A percentile compares a stretch with the other conserved stretches of the same genome.
These are phyloP conservation scores for Chlorella sorokiniana DNA, from an alignment of 139 green algal species.

Conservation along the genomic window DNA sequence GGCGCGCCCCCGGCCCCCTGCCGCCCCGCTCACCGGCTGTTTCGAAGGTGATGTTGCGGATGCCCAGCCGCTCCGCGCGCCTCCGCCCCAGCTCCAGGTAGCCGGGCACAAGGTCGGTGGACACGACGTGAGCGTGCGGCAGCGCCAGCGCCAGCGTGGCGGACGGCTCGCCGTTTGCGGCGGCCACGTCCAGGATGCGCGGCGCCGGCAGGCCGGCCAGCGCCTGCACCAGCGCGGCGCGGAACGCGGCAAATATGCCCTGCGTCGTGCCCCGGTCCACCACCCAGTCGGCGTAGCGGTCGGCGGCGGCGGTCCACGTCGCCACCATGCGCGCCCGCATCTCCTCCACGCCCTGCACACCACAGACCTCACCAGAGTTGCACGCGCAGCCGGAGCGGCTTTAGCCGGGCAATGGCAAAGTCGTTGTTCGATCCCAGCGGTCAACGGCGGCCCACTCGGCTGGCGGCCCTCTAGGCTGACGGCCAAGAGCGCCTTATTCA, in stretches of 20 bases:
- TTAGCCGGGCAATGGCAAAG: too few species aligned
- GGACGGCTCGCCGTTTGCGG: slow-evolving; percentile 18
- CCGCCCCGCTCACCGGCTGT: too few species aligned
- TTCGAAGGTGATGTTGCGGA: slow-evolving; percentile 16
- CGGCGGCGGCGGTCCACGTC: too few species aligned
- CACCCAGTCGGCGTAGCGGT: slow-evolving; percentile 7
- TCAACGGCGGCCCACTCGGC: too few species aligned
- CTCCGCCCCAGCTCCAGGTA: slow-evolving; percentile 21
- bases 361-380: too few species aligned
- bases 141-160: slow-evolving; percentile 15
- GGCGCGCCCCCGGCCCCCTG: too few species aligned
- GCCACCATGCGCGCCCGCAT: too few species aligned
- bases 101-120: slow-evolving; percentile 10
- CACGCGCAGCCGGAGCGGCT: too few species aligned
- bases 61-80: not conserved
- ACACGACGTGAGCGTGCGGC: slow-evolving; percentile 2
- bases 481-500: too few species aligned
- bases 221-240: not conserved
- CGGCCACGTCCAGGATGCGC: slow-evolving; percentile 13
- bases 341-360: too few species aligned
- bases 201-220: not conserved
- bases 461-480: too few species aligned
- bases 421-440: too few species aligned
- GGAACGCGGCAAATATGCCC: not conserved
- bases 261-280: not conserved